Percentiles rank a stretch among this genome's conserved stretches.
Evolutionary conservation across 306 rosid genomes (phyloP).

Genomic region (Vicia sativa): DNA sequence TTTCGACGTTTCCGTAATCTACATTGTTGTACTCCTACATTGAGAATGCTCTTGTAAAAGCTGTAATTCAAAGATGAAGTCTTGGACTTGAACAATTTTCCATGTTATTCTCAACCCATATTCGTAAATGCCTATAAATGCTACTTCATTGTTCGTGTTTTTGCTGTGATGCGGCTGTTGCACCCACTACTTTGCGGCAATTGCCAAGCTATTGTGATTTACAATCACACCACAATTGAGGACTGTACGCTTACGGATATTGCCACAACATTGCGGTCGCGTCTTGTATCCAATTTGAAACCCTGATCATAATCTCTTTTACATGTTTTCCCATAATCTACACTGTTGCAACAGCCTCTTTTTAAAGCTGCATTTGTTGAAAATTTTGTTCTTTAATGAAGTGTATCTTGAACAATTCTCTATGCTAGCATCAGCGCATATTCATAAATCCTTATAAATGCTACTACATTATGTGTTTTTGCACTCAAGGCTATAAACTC

Average conservation of each 20-base stretch:
- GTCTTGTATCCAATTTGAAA: neutral
- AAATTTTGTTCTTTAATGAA: conserved; percentile 12
- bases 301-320: conserved; percentile 29
- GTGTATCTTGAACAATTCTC: conserved; percentile 13
- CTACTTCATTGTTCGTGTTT: neutral
- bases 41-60: conserved; percentile 3
- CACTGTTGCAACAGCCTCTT: conserved; percentile 4
- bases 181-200: neutral
- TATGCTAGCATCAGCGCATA: conserved; percentile 27
- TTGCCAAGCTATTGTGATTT: neutral
- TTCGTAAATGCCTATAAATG: conserved; percentile 7
- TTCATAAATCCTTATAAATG: conserved; percentile 9
- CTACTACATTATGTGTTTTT: conserved; percentile 7
- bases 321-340: conserved; percentile 4
- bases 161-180: neutral
- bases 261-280: neutral
- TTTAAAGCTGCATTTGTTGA: conserved; percentile 10
- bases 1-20: conserved; percentile 9
- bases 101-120: conserved; percentile 27
- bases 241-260: neutral
- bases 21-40: conserved; percentile 21
- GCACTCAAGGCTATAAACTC: conserved; percentile 13
- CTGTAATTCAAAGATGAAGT: neutral
- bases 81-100: conserved; percentile 16
- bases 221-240: neutral